Base-by-base conservation (phyloP, 345 rosid species). In the Sisymbrium altissimum region DNA sequence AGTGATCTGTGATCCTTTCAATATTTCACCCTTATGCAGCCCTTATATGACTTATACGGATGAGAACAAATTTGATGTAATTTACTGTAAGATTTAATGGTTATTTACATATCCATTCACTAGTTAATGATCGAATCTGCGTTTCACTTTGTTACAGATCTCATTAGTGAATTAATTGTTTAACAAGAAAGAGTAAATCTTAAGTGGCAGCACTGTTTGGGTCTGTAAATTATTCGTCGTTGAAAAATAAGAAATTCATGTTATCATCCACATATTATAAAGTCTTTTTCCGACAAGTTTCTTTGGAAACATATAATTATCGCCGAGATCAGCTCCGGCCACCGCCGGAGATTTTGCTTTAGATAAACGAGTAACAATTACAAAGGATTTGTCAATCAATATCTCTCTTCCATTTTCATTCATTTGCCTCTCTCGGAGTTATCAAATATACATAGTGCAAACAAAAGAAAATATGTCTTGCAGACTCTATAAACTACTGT, bases 381-480 rank as follows among this genome's bases (percentile, higher is more conserved):
- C 48, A 38, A 43, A 4, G 23, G 64, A 36, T 19, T 43, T 38
- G 64, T 46, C 59, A 45, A 73, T 49, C 52, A 58, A 25, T 46
- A 38, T 56, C 68, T 46, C 67, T 45, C 53, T 48, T 74, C 52
- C 14, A 66, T 38, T 59, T 66, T 48, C 62, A 27, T 39, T 58
- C 44, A 43, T 49, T 48, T 29, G 41, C 27, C 54, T 38, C 72
- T 49, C 78, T 67, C 68, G 23, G 62, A 52, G 78, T 74, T 66
- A 66, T 58, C 61, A 66, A 32, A 67, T 74, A 4, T 66, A 66
- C 72, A 74, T 66, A 39, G 35, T 17, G 25, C 78, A 64, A 64
- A 55, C 55, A 74, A 66, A 35, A 46, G n/a, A 57, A 61, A 61
- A 40, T 38, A 61, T 29, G 55, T 59, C 68, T 74, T 39, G 55